Evolutionary conservation across 2,329 filamentous ascomycete species (phyloP), one percentile per base, ranked within the genome.

Genomic region (Fusarium kyushuense): DNA sequence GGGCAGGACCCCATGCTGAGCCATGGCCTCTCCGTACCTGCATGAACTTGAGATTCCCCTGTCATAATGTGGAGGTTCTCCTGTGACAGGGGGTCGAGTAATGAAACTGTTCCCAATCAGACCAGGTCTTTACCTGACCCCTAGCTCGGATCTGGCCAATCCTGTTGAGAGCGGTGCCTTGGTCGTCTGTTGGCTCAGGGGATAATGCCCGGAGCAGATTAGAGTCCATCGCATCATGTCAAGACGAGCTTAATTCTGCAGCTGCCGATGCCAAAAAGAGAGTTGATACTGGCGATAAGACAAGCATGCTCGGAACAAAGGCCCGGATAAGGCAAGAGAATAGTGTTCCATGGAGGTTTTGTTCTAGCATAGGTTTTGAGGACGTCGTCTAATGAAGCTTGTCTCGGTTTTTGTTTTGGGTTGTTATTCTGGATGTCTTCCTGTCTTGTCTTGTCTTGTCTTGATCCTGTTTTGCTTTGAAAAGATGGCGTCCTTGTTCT

Each of bases 91-190:
- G 60, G 54, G 32, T 46, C 46, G 41, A 72, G 71, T 66, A 73
- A 72, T 71, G 63, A 65, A 46, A 67, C 72, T 30, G 49, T 64
- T 49, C 51, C 75, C 74, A 76, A 76, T 76, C 64, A 74, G 56
- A 56, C 27, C 51, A 42, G 40, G 52, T 49, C 25, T 51, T 71
- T 55, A 68, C 70, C 63, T 71, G 32, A 35, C 70, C 69, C 70
- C 68, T 70, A 51, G 65, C 25, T 27, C 36, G 13, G 27, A 43
- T 47, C 42, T 60, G 60, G 53, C 72, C 72, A 74, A 75, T 75
- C 71, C 48, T 36, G 49, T 57, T 16, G 38, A 53, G 56, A 55
- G 42, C n/a, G 19, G 58, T 56, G 61, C 56, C 60, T 71, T 54
- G 67, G 30, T 67, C 40, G 58, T 51, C 42, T 59, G 29, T 47